These are phyloP conservation scores for Epipyxis sp. DNA, from an alignment of 108 stramenopile species.

Conservation along the genomic window DNA sequence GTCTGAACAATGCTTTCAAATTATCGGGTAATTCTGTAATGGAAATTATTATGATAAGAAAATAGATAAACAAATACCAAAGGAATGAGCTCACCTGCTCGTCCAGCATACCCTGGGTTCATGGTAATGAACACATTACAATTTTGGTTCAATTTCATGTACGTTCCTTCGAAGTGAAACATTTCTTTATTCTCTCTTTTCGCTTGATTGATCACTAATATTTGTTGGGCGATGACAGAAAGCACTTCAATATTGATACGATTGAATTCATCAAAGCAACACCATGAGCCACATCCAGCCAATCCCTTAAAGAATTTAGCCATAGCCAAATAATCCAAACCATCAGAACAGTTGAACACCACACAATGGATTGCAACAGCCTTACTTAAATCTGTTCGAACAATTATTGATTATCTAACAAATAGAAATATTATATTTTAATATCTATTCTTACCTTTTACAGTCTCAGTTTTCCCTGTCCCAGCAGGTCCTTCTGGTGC, in stretches of 20 bases:
- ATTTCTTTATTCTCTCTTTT: conserved; percentile 54
- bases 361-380: conserved; percentile 63
- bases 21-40: conserved; percentile 51
- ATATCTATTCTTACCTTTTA: conserved; percentile 39
- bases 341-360: conserved; percentile 70
- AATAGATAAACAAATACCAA: not conserved
- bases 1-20: conserved; percentile 55
- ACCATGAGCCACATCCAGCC: conserved; percentile 67
- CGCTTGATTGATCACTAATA: conserved; percentile 65
- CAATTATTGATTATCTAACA: not conserved
- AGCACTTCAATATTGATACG: conserved; percentile 69
- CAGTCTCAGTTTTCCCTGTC: conserved; percentile 70
- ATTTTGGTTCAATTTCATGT: conserved; percentile 63
- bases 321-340: conserved; percentile 64
- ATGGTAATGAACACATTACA: conserved; percentile 63
- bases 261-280: conserved; percentile 71
- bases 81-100: not conserved
- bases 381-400: conserved; percentile 55
- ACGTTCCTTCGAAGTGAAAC: conserved; percentile 67
- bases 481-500: conserved; percentile 70
- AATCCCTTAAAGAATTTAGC: conserved; percentile 71
- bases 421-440: not conserved
- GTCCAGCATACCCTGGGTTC: conserved; percentile 57
- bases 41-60: not conserved
- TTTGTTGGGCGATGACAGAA: conserved; percentile 66